Evolutionary conservation across 2,329 filamentous ascomycete species (phyloP), one percentile per base, ranked within the genome.

Genomic region (Daldinia sp.): DNA sequence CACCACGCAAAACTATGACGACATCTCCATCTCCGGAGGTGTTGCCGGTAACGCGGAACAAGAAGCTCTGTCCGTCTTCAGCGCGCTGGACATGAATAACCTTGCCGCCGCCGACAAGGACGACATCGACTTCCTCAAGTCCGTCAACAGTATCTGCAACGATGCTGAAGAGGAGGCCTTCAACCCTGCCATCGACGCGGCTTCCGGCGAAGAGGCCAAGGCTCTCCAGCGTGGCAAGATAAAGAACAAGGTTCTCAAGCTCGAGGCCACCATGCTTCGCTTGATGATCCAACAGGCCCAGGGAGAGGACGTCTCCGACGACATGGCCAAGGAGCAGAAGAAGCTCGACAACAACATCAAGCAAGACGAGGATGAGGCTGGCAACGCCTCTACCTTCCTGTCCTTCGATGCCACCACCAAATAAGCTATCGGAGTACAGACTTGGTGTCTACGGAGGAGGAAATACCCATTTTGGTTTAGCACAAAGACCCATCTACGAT

Each of bases 241-340:
- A 63, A 84, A 85, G 81, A 86, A 86, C 80, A 87, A 87, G 77
- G 82, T 87, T 13, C 74, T 87, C 53, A 87, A 87, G 77, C 77
- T 87, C 64, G 81, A 80, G 35, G 81, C 83, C 25, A 82, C 82
- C 52, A 76, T 85, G 29, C 73, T 86, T 27, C 77, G 80, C 67
- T 80, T 87, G 7, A 75, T 81, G 72, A 78, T 82, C 32, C 76
- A 86, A 63, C 74, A 79, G 57, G 84, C 84, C 0, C 81, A 86
- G 66, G 84, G 85, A 19, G 58, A 79, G 13, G 78, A 82, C 61
- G 79, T 82, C 0, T 70, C 77, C 9, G 77, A 70, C 4, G 78
- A 82, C 65, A 68, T 85, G 3, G 80, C 74, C 0, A 74, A 75
- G 3, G 82, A 86, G 75, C 73, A 80, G 68, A 81, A 71, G 34